phyloP scores from a whole-genome alignment of 768 basidiomycete genomes.

The Nidula microcarpa region DNA sequence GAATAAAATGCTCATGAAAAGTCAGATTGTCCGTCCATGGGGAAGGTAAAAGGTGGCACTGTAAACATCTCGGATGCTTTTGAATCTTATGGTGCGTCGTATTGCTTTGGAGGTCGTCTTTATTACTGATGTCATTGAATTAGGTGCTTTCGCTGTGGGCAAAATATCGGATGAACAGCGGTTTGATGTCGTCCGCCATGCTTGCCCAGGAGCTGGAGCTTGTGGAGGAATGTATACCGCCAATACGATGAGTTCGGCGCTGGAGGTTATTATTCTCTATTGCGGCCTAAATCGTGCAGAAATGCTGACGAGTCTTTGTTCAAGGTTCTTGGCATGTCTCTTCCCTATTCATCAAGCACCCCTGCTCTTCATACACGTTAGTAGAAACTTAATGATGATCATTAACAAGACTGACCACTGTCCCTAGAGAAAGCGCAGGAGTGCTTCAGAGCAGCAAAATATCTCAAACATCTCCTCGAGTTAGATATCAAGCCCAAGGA shows the following conservation, averaged over 20 bases:
- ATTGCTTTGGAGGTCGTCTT: neutral
- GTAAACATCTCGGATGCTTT: constrained; percentile 85
- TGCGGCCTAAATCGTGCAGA: too few relatives aligned
- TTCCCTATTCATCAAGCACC: constrained; percentile 78
- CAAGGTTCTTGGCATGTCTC: constrained; percentile 73
- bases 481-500: constrained; percentile 78
- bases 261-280: constrained; percentile 48
- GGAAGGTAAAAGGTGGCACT: constrained; percentile 71
- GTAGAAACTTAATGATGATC: too few relatives aligned
- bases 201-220: constrained; percentile 81
- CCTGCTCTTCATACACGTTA: constrained; percentile 72
- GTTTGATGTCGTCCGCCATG: constrained; percentile 80
- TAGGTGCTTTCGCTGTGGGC: constrained; percentile 74
- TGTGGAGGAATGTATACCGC: constrained; percentile 92
- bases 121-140: neutral
- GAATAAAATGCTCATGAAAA: too few relatives aligned
- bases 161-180: constrained; percentile 78
- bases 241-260: constrained; percentile 84
- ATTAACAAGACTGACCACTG: neutral
- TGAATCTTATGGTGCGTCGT: constrained; percentile 68
- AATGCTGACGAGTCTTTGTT: neutral
- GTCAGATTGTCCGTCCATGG: constrained; percentile 76
- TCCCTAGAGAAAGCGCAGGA: constrained; percentile 76
- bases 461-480: constrained; percentile 71
- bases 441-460: constrained; percentile 74